A percentile compares a stretch with the other conserved stretches of the same genome.
These are phyloP conservation scores for Primulina eburnea DNA, from an alignment of 257 asterid genomes.

Conservation along the genomic window DNA sequence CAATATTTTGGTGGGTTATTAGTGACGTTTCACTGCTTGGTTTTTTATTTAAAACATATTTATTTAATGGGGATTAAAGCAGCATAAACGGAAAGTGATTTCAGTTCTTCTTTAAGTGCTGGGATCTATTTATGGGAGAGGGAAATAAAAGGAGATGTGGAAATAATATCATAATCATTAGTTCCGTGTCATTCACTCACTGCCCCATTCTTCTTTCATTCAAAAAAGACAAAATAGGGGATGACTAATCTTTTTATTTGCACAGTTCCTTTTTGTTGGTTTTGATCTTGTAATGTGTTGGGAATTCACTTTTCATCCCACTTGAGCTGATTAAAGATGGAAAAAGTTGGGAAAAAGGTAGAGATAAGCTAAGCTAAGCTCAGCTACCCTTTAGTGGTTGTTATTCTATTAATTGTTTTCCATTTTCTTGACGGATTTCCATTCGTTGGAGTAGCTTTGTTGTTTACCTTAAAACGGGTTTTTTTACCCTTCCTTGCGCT, in stretches of 20 bases:
- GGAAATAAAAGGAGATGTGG: slow-evolving; percentile 1
- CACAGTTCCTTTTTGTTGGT: slow-evolving; percentile 16
- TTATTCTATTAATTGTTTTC: slow-evolving; percentile 22
- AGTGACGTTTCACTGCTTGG: slow-evolving; percentile 13
- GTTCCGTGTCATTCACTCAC: slow-evolving; percentile 46
- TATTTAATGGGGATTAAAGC: slow-evolving; percentile 11
- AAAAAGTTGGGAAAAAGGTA: slow-evolving; percentile 28
- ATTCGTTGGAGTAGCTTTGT: slow-evolving; percentile 23
- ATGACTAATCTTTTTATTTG: slow-evolving; percentile 26
- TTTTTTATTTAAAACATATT: slow-evolving; percentile 15
- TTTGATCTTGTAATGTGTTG: slow-evolving; percentile 35
- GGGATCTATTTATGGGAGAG: slow-evolving; percentile 27
- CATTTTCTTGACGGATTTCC: slow-evolving; percentile 24
- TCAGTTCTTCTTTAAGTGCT: slow-evolving; percentile 35
- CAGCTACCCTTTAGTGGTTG: slow-evolving; percentile 18
- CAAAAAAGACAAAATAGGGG: slow-evolving; percentile 32
- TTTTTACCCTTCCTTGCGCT: slow-evolving; percentile 18
- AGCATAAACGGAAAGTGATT: slow-evolving; percentile 36
- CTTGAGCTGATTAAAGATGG: slow-evolving; percentile 35
- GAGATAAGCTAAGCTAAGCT: slow-evolving; percentile 26
- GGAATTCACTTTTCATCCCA: slow-evolving; percentile 46
- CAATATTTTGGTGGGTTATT: background rate
- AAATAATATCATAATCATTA: slow-evolving; percentile 42
- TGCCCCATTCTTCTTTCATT: slow-evolving; percentile 31
- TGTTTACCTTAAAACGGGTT: slow-evolving; percentile 20